Evolutionary conservation across 2,329 filamentous ascomycete species (phyloP), one percentile per base, ranked within the genome.

Genomic region (Trichoderma afroharzianum): DNA sequence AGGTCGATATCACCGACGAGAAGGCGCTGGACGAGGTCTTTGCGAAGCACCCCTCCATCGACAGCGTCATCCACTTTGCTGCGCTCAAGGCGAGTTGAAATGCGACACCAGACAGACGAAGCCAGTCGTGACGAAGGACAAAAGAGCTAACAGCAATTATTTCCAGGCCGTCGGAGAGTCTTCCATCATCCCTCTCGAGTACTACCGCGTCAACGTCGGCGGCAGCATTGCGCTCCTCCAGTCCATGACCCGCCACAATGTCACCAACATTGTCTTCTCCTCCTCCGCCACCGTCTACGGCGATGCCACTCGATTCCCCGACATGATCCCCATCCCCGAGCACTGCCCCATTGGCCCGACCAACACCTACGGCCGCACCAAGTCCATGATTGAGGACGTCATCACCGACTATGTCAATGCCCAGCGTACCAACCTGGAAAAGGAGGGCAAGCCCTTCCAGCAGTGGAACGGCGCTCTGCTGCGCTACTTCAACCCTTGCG

Each of bases 311-410:
- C 93, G 94, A 80, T 93, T 98, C 84, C 91, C 92, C 76, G 92
- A 97, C 87, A 99, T 99, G 96, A 99, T 99, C 76, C 96, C 96
- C 75, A 99, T 99, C 79, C 96, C 96, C 66, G 96, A 99, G 85
- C 87, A 93, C 83, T 99, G 96, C 88, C 96, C 97, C 73, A 93
- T 97, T 74, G 95, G 94, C 66, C 94, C 96, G 15, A 99, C 96
- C 76, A 99, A 98, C 87, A 94, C 95, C 30, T 99, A 99, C 83
- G 97, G 96, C 74, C 94, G 94, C 83, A 99, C 96, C 75, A 99
- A 99, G 87, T 91, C 93, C 78, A 93, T 91, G 76, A 94, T 97
- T 74, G 96, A 99, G 86, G 88, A 87, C 76, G 91, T 97, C 82
- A 98, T 99, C 81, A 94, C 91, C 76, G 96, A 99, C 83, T 90